Evolutionary conservation across 2,329 filamentous ascomycete genomes (phyloP), one percentile per base, ranked within the genome.

Genomic region (Sporothrix pseudoabietina): DNA sequence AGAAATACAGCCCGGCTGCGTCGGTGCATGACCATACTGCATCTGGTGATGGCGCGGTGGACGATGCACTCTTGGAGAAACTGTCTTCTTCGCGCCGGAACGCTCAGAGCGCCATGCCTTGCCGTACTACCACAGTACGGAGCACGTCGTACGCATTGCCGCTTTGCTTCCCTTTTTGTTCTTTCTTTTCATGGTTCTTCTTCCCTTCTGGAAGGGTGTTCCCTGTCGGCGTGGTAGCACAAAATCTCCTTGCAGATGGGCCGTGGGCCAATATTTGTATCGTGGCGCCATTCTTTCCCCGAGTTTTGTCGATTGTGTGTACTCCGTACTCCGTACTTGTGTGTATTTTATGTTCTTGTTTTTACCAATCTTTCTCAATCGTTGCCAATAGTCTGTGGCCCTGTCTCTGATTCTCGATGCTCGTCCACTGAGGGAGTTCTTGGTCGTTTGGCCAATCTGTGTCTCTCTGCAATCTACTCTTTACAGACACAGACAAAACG

Each of bases 201-300:
- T 22, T 16, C 30, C 12, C 71, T 69, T 72, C 71, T 72, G 71
- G 71, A 72, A 73, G 55, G 55, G n/a, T 54, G 59, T 49, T 70
- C 66, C 66, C 22, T 73, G 72, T 54, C 26, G 66, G 54, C n/a
- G 66, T 70, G 44, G 54, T 55, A 19, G 66, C 71, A 73, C 57
- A 69, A 41, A 5, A 19, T 52, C 54, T 71, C 55, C 22, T 66
- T 47, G 39, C 61, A 30, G 30, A 52, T 59, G 47, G 39, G 52
- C 59, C 59, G 16, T 71, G 63, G 59, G 35, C 47, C 32, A 54
- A 72, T 57, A 72, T 57, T 44, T 55, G 16, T 22, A 3, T 41
- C 26, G 3, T 54, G n/a, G 39, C 22, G 30, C 32, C 6, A 41
- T 32, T 9, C 22, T 22, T 69, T 22, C 19, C 30, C 10, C 26